These are phyloP conservation scores for Claviceps arundinis DNA, from an alignment of 2,329 filamentous ascomycete species.

Conservation along the genomic window DNA sequence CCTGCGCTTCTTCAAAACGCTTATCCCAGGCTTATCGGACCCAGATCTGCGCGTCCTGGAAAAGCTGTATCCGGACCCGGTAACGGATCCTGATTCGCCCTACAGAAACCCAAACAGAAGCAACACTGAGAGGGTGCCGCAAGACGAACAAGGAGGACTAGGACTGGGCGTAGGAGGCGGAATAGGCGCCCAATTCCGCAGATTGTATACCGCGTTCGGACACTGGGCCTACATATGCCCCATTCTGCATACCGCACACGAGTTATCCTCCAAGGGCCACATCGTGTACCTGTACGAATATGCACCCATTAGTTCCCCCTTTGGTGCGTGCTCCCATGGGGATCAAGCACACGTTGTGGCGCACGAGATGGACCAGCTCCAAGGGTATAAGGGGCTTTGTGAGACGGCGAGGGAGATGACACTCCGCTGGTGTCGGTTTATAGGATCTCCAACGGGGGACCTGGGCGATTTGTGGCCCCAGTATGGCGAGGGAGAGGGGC, in stretches of 20 bases:
- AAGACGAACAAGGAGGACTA: too few species aligned
- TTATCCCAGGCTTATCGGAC: conserved; percentile 43
- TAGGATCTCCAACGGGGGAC: not conserved
- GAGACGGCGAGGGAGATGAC: not conserved
- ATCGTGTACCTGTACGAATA: conserved; percentile 45
- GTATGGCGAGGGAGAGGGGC: conserved; percentile 15
- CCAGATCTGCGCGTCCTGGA: not conserved
- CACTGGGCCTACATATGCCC: conserved; percentile 54
- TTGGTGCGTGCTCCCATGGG: conserved; percentile 32
- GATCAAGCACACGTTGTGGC: conserved; percentile 31
- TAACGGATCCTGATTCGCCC: not conserved
- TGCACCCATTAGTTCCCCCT: conserved; percentile 29
- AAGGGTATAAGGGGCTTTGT: conserved; percentile 22
- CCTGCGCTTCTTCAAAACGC: conserved; percentile 42
- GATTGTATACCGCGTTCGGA: conserved; percentile 46
- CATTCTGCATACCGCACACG: conserved; percentile 44
- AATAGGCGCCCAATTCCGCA: conserved; percentile 38
- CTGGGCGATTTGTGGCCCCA: conserved; percentile 24
- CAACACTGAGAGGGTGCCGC: not conserved
- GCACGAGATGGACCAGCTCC: conserved; percentile 26
- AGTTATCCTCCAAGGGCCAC: conserved; percentile 18
- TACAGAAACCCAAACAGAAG: not conserved
- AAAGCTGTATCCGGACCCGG: not conserved
- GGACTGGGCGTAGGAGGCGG: not conserved
- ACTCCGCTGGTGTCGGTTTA: not conserved